Evolutionary conservation across 1,284 basidiomycete genomes (phyloP).

Genomic region (Porodaedalea pini): DNA sequence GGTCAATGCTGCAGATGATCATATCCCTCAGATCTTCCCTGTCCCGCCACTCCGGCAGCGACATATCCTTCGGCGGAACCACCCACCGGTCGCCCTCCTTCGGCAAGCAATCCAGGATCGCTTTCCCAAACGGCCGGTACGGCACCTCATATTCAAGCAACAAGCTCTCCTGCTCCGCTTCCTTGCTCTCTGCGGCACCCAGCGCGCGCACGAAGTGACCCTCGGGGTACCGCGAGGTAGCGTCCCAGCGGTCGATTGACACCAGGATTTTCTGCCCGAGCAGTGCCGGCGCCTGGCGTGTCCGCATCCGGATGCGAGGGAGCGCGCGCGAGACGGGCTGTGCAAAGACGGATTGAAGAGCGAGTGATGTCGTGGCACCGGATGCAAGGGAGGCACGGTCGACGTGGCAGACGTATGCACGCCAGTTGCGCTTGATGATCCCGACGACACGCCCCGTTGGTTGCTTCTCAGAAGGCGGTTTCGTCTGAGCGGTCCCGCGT

Average conservation of each 20-base stretch:
- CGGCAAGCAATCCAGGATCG: conserved; percentile 91
- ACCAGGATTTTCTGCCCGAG: conserved; percentile 95
- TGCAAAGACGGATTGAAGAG: conserved; percentile 91
- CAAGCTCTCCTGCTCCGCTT: conserved; percentile 94
- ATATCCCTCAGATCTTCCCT: conserved; percentile 87
- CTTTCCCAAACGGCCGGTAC: conserved; percentile 93
- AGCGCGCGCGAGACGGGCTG: conserved; percentile 90
- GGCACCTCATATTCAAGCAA: conserved; percentile 96
- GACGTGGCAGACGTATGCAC: conserved; percentile 96
- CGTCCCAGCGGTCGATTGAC: conserved; percentile 90
- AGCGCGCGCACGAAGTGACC: conserved; percentile 96
- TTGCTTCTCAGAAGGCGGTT: conserved; percentile 54
- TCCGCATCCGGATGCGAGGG: conserved; percentile 91
- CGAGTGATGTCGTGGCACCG: conserved; percentile 74
- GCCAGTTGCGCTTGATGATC: conserved; percentile 93
- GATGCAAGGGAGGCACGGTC: conserved; percentile 86
- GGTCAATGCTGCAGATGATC: conserved; percentile 95
- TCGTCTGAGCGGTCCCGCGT: conserved; percentile 36
- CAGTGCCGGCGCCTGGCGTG: conserved; percentile 87
- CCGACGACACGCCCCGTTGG: conserved; percentile 94
- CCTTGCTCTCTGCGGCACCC: conserved; percentile 90
- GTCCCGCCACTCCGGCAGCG: conserved; percentile 70
- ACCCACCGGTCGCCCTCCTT: conserved; percentile 89
- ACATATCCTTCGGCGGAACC: conserved; percentile 74
- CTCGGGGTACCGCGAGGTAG: conserved; percentile 88